Evolutionary conservation across 1,139 yeast species (phyloP), one percentile per base, ranked within the genome.

Genomic region (Schwanniomyces etchellsii): DNA sequence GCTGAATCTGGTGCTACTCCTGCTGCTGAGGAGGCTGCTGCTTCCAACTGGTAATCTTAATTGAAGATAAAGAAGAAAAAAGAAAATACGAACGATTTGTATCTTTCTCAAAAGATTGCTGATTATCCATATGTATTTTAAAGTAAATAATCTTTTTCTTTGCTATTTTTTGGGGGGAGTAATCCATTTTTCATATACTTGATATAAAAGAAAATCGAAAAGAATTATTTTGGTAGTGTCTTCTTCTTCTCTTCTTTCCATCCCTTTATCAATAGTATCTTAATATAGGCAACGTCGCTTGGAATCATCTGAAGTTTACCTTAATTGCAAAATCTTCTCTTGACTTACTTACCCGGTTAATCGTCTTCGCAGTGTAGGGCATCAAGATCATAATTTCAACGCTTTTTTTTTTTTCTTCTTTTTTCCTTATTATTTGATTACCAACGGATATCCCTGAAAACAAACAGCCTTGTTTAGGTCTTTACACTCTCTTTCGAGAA

Each of bases 11-110:
- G 74, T 50, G 85, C 77, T 58, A 71, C 78, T 49, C 78, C 80
- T 60, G 77, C 76, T 55, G 79, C 72, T 54, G 88, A 80, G 68
- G 81, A 80, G 75, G 83, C 86, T 59, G 93, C 85, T 64, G 71
- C 73, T 58, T 58, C 70, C 44, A 62, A 61, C 59, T 67, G 74
- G 74, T 66, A 66, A 61, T 39, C 45, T 36, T 29, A 32, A 29
- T 7, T 18, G 24, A 18, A 18, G 21, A 28, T 12, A 18, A 16
- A 28, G 28, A 31, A 31, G n/a, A 7, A 18, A 18, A 7, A 18
- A 18, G 21, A 18, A 18, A 18, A 18, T 18, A 18, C 9, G 21
- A 7, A 7, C n/a, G n/a, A n/a, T 7, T n/a, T 18, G n/a, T 7
- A 15, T 29, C 26, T 28, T 29, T 24, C 24, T 29, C 31, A 29